Percentiles rank a stretch among this genome's conserved stretches.
These are phyloP conservation scores for Phytophthora hibernalis DNA, from an alignment of 352 stramenopile species.

Conservation along the genomic window DNA sequence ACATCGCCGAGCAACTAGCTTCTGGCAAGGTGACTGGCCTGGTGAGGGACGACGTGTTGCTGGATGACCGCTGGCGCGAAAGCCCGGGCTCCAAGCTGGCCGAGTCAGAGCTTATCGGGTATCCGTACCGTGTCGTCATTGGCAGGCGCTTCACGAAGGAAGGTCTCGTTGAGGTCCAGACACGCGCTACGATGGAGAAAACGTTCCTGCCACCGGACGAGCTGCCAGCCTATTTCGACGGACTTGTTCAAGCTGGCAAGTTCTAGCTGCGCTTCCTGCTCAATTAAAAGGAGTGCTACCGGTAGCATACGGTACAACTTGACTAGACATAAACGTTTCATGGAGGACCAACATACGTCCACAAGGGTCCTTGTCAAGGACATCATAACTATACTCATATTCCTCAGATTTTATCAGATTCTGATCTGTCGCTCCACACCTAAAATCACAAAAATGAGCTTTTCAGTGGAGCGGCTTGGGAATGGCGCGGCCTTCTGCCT, in stretches of 20 bases:
- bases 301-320: too few relatives aligned
- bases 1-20: slow-evolving; percentile 64
- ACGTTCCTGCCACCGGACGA: slow-evolving; percentile 57
- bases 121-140: slow-evolving; percentile 86
- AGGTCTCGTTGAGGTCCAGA: slow-evolving; percentile 80
- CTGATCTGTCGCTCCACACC: background rate
- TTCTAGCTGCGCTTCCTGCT: too few relatives aligned
- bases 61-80: slow-evolving; percentile 87
- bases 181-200: slow-evolving; percentile 70
- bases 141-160: slow-evolving; percentile 82
- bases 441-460: slow-evolving; percentile 51
- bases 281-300: too few relatives aligned
- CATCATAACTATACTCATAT: background rate
- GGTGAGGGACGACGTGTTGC: slow-evolving; percentile 66
- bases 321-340: background rate
- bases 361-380: too few relatives aligned
- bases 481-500: slow-evolving; percentile 74
- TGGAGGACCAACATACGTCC: background rate
- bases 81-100: slow-evolving; percentile 82
- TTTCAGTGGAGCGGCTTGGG: slow-evolving; percentile 73
- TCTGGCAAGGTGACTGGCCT: slow-evolving; percentile 39
- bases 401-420: slow-evolving; percentile 15
- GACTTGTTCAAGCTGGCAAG: slow-evolving; percentile 20
- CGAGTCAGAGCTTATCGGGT: slow-evolving; percentile 88
- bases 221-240: slow-evolving; percentile 49